phyloP scores from a whole-genome alignment of 2,329 filamentous ascomycete species.

The Colletotrichum melonis region DNA sequence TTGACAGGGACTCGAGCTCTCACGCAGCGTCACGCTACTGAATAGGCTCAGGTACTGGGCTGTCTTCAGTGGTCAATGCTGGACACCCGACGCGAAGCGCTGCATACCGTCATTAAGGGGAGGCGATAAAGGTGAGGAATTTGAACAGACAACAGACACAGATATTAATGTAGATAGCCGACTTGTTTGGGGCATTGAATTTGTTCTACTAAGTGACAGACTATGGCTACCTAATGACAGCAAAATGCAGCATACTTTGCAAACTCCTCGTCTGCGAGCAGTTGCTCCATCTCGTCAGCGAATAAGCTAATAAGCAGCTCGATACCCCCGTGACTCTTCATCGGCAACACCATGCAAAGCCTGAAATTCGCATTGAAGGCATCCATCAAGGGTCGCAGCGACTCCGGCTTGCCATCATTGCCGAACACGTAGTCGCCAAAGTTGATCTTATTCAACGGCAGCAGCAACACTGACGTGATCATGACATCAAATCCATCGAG shows the following conservation, averaged over 20 bases:
- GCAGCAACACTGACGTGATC: slow-evolving; percentile 45
- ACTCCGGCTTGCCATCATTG: slow-evolving; percentile 41
- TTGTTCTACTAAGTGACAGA: neutral
- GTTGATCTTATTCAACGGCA: slow-evolving; percentile 41
- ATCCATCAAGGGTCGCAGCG: slow-evolving; percentile 44
- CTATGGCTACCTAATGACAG: neutral
- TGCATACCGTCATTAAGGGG: neutral
- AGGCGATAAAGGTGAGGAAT: too few species aligned
- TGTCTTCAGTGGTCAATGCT: neutral
- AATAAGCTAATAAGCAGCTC: slow-evolving; percentile 43
- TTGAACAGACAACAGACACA: too few species aligned
- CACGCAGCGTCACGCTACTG: neutral
- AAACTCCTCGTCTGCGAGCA: slow-evolving; percentile 42
- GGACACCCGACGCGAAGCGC: neutral
- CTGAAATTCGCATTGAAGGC: slow-evolving; percentile 40
- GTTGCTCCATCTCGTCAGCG: slow-evolving; percentile 43
- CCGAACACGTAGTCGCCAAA: slow-evolving; percentile 44
- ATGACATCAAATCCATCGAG: slow-evolving; percentile 43
- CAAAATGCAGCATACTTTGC: slow-evolving; percentile 38
- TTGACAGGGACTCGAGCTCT: neutral
- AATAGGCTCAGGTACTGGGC: neutral
- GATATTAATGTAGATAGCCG: too few species aligned
- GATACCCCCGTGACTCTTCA: slow-evolving; percentile 42
- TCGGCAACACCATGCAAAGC: slow-evolving; percentile 43
- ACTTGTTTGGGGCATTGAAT: neutral